phyloP scores from a whole-genome alignment of 2,329 filamentous ascomycete species.

The Sporothrix schenckii region DNA sequence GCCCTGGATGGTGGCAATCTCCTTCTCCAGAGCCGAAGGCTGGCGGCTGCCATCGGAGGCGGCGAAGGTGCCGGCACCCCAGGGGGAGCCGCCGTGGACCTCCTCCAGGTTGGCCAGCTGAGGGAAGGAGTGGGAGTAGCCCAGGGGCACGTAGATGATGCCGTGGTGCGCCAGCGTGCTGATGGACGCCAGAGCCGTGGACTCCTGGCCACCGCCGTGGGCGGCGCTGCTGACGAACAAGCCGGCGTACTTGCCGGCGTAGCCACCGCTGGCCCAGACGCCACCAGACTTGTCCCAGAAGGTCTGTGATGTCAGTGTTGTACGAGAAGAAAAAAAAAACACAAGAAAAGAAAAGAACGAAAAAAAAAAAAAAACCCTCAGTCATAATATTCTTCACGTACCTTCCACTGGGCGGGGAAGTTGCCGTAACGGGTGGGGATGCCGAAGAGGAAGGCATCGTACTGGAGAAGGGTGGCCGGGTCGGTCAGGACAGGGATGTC shows the following conservation, averaged over 20 bases:
- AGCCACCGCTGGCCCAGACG: constrained; percentile 78
- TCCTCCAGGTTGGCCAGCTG: constrained; percentile 72
- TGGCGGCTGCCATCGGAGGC: constrained; percentile 79
- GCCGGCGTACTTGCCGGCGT: constrained; percentile 86
- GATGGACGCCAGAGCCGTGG: constrained; percentile 77
- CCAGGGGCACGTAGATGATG: constrained; percentile 93
- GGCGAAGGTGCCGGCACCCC: constrained; percentile 93
- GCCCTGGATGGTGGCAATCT: constrained; percentile 81
- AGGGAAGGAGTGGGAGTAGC: constrained; percentile 79
- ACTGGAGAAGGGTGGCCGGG: constrained; percentile 65
- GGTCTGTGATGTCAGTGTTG: constrained; percentile 40
- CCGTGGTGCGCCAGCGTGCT: constrained; percentile 91
- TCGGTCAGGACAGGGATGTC: constrained; percentile 66
- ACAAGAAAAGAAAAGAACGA: not conserved
- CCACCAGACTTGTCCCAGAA: constrained; percentile 90
- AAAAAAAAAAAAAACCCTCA: too few species aligned
- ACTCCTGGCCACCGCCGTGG: constrained; percentile 89
- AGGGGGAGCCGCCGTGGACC: constrained; percentile 83
- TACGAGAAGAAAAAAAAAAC: not conserved
- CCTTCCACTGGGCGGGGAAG: constrained; percentile 95
- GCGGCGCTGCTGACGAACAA: constrained; percentile 88
- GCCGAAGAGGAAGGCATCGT: constrained; percentile 89
- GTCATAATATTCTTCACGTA: constrained; percentile 34
- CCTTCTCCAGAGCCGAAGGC: constrained; percentile 73
- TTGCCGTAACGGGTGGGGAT: constrained; percentile 97